These are phyloP conservation scores for Priceomyces haplophilus DNA, from an alignment of 805 yeast genomes.

Conservation along the genomic window DNA sequence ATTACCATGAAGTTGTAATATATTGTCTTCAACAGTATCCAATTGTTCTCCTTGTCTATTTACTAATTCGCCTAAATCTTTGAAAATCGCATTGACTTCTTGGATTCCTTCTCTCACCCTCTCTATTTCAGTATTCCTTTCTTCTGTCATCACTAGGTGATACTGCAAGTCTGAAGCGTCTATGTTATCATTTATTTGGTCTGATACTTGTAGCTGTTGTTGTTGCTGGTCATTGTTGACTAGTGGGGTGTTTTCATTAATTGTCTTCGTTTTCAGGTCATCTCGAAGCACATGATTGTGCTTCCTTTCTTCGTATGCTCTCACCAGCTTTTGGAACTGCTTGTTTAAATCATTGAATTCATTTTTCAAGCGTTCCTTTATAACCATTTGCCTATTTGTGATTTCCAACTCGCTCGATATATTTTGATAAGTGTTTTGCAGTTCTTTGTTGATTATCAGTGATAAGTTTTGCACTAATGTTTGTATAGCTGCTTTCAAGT, in stretches of 20 bases:
- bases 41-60: slow-evolving; percentile 82
- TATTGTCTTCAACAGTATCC: slow-evolving; percentile 79
- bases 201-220: slow-evolving; percentile 28
- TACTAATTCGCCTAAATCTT: slow-evolving; percentile 74
- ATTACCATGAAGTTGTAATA: slow-evolving; percentile 59
- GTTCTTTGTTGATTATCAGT: slow-evolving; percentile 25
- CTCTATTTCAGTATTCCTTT: slow-evolving; percentile 68
- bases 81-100: slow-evolving; percentile 83
- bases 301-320: slow-evolving; percentile 50
- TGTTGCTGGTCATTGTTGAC: slow-evolving; percentile 25
- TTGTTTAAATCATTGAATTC: slow-evolving; percentile 54
- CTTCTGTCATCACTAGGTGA: slow-evolving; percentile 63
- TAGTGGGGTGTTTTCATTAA: slow-evolving; percentile 39
- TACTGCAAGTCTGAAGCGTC: slow-evolving; percentile 55
- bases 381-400: slow-evolving; percentile 40
- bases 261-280: not conserved
- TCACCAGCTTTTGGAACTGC: slow-evolving; percentile 41
- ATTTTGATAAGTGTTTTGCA: slow-evolving; percentile 19
- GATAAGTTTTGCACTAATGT: slow-evolving; percentile 27
- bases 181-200: slow-evolving; percentile 37
- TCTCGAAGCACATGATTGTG: slow-evolving; percentile 13
- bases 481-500: slow-evolving; percentile 31
- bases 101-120: slow-evolving; percentile 74
- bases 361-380: slow-evolving; percentile 49
- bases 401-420: slow-evolving; percentile 24